A percentile compares a stretch with the other conserved stretches of the same genome.
Conservation (phyloP, 805 yeast species). For the Candida ascalaphidarum region DNA sequence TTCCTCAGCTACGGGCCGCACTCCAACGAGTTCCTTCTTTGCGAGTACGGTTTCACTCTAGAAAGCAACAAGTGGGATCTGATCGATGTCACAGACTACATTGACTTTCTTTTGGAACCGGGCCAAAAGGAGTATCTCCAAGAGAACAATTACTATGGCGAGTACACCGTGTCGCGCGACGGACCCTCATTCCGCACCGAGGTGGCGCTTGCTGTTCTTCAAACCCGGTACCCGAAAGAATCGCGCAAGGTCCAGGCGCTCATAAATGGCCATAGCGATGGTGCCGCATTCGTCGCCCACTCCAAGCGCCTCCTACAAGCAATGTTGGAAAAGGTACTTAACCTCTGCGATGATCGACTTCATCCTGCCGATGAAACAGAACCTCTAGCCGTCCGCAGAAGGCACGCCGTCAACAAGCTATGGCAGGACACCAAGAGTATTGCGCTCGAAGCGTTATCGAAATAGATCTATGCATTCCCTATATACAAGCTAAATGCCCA, state of each 20-base stretch:
- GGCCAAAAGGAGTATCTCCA: slow-evolving; percentile 39
- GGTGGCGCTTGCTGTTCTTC: slow-evolving; percentile 60
- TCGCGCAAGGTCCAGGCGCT: slow-evolving; percentile 28
- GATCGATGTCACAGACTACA: slow-evolving; percentile 48
- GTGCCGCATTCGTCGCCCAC: slow-evolving; percentile 24
- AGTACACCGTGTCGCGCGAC: slow-evolving; percentile 52
- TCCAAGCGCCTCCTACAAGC: slow-evolving; percentile 19
- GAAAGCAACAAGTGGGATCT: slow-evolving; percentile 57
- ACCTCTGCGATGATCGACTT: slow-evolving; percentile 10
- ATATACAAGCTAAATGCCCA: not conserved
- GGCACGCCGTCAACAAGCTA: slow-evolving; percentile 10
- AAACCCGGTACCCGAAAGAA: slow-evolving; percentile 18
- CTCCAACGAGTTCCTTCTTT: slow-evolving; percentile 68
- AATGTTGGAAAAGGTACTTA: slow-evolving; percentile 21
- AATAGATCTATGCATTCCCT: too few relatives aligned
- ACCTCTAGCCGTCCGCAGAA: not conserved
- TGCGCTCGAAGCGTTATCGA: slow-evolving; percentile 7
- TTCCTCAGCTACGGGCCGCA: slow-evolving; percentile 83
- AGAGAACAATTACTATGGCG: slow-evolving; percentile 54
- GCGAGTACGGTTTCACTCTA: slow-evolving; percentile 81
- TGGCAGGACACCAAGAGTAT: slow-evolving; percentile 17
- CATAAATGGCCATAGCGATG: slow-evolving; percentile 42
- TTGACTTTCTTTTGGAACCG: slow-evolving; percentile 26
- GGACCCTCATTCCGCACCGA: slow-evolving; percentile 64
- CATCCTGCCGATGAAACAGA: not conserved